Evolutionary conservation across 1,284 basidiomycete genomes (phyloP).

Genomic region (Irpex sp.): DNA sequence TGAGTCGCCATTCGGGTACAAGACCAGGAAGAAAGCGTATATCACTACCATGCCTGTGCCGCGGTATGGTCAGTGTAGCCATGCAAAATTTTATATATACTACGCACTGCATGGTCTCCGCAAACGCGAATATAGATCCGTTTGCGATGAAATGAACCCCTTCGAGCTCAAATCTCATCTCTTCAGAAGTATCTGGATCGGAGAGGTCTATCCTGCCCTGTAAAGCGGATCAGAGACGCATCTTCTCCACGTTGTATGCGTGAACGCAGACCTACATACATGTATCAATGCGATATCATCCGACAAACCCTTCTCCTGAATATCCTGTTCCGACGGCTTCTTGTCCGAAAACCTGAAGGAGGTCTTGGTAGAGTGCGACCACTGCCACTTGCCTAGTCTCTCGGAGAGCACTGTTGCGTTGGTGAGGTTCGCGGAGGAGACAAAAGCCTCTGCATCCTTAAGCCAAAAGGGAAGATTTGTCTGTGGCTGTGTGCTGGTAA

Average conservation of each 20-base stretch:
- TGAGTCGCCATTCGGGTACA: slow-evolving; percentile 48
- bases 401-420: slow-evolving; percentile 32
- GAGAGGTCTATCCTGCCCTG: slow-evolving; percentile 69
- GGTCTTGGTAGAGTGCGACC: slow-evolving; percentile 56
- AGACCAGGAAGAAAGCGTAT: slow-evolving; percentile 64
- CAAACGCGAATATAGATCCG: slow-evolving; percentile 75
- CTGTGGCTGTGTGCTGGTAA: slow-evolving; percentile 25
- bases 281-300: slow-evolving; percentile 53
- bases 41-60: slow-evolving; percentile 44
- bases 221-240: not conserved
- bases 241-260: not conserved
- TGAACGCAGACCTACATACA: slow-evolving; percentile 36
- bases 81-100: not conserved
- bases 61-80: slow-evolving; percentile 7
- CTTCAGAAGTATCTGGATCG: slow-evolving; percentile 43
- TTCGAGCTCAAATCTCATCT: slow-evolving; percentile 64
- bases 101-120: slow-evolving; percentile 59
- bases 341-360: slow-evolving; percentile 64
- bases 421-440: slow-evolving; percentile 46
- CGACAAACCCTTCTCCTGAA: slow-evolving; percentile 27
- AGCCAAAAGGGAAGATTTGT: slow-evolving; percentile 36
- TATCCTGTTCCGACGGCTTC: slow-evolving; percentile 26
- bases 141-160: slow-evolving; percentile 76
- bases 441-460: slow-evolving; percentile 40
- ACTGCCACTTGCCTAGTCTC: slow-evolving; percentile 58